Evolutionary conservation across 805 yeast species (phyloP), one percentile per base, ranked within the genome.

Genomic region (Saccharomyces eubayanus): DNA sequence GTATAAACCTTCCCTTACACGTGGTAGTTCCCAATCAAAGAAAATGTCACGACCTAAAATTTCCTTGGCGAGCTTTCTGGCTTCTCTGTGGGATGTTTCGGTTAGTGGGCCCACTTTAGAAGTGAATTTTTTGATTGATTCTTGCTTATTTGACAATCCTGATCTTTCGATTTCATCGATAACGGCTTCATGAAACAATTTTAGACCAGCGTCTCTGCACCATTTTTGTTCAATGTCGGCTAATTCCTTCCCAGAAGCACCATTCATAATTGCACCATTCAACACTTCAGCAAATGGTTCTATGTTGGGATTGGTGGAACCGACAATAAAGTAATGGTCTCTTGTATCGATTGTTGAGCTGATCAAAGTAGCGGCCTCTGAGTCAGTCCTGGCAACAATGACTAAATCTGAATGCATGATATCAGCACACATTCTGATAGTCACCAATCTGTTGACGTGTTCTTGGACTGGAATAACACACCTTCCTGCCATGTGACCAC

Each of bases 401-500:
- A 92, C 74, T 68, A 92, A 79, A 67, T 90, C 90, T 47, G 90
- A 81, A 51, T 96, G 94, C 74, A 89, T 83, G 58, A 91, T 87
- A 74, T 92, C 98, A 49, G 97, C 97, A 66, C 95, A 83, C 58
- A 96, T 89, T 74, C 98, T 85, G 66, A 92, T 88, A 50, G 97
- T 95, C 60, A 89, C 85, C 70, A 92, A 79, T 72, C 98, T 83
- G 77, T 89, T 90, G 74, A 92, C 88, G 75, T 92, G 98, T 77
- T 92, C 98, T 75, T 90, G 97, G 56, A 90, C 94, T 59, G 98
- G 98, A 58, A 92, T 97, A 62, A 92, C 82, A 52, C 94, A 97
- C 74, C 94, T 89, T 65, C 98, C 98, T 61, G 96, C 97, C 98
- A 92, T 92, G 75, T 92, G 98, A 57, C 98, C 98, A 77, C 98